Evolutionary conservation across 192 early-diverging fungal genomes (phyloP), one percentile per base, ranked within the genome.

Genomic region (Pilaira anomala): DNA sequence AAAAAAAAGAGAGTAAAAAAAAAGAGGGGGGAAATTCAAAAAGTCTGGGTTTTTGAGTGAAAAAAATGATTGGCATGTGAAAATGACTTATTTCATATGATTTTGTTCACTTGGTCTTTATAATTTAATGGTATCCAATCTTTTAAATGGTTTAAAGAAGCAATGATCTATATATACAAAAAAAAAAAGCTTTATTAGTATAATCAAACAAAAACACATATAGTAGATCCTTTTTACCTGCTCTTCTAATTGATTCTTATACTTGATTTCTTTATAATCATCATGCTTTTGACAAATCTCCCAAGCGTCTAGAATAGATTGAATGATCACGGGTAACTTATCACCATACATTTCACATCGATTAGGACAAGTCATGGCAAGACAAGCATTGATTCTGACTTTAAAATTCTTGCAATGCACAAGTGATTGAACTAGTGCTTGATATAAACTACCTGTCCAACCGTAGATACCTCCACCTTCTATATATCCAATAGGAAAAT

Each of bases 401-500:
- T 93, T 93, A 60, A 85, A 93, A 69, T 93, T 93, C 53, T 83
- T 83, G 48, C 82, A 84, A 11, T 73, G 66, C 11, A 62, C 67
- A 7, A 88, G 62, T 1, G 81, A 83, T 14, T 73, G 69, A 3
- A 71, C 48, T 42, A 93, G 76, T 3, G 85, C 68, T 18, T 69
- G 68, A 62, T 83, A 88, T 13, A 93, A 65, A 24, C 44, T 29
- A 0, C 39, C 21, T 14, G 83, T 85, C 76, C 83, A 87, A 11
- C 67, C 75, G 22, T 71, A 68, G 39, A 72, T 53, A 2, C 66
- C 55, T 0, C 61, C 68, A n/a, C 76, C 71, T 25, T 67, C 24
- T 42, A 66, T 65, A 45, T 76, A 79, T 19, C 75, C 79, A n/a
- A 89, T 76, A 16, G 86, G 89, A 58, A 87, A 80, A 25, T 72